Base-by-base conservation (phyloP, 1,284 basidiomycete species). In the Ceratobasidium sp. region DNA sequence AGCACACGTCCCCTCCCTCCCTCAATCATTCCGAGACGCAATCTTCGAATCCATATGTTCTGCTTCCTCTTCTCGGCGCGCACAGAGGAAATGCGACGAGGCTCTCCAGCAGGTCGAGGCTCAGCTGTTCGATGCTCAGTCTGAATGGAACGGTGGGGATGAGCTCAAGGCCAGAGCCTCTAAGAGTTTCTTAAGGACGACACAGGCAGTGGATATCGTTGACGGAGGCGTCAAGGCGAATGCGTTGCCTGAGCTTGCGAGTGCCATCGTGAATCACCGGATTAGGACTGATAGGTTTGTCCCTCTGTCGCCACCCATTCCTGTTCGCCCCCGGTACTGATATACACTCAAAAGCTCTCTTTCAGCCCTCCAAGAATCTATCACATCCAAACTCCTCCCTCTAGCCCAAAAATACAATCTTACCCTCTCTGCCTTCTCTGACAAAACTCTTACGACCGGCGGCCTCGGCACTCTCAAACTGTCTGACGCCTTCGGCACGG, bases 201-300 rank as follows among this genome's bases (percentile, higher is more conserved):
- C 93, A 0, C 92, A 93, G 82, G 93, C 94, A 1, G 87, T 91
- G 53, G 92, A 93, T 82, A 83, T 94, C 7, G 88, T 94, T 56
- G 82, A 86, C 6, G 93, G 92, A 2, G 93, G 93, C 20, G 90
- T 93, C 58, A 94, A 94, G 85, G 86, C 87, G 70, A 92, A 92
- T 80, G 90, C 90, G 1, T 86, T 92, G 0, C 91, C 91, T 0
- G 91, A 92, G 83, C 85, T 85, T 77, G 88, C 88, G 0, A 87
- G 84, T 80, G 89, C 89, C 5, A 83, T 90, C 23, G 86, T 92
- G 72, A 91, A 93, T 81, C 91, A 91, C 81, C 89, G 91, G 15
- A 90, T 92, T 78, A 87, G 89, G 6, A 87, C 88, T 26, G 83
- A 85, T 40, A 89, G 88, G 88, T 88, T n/a, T 13, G 84, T 23